Conservation (phyloP, 2,329 filamentous ascomycete species). For the Ilyonectria destructans region DNA sequence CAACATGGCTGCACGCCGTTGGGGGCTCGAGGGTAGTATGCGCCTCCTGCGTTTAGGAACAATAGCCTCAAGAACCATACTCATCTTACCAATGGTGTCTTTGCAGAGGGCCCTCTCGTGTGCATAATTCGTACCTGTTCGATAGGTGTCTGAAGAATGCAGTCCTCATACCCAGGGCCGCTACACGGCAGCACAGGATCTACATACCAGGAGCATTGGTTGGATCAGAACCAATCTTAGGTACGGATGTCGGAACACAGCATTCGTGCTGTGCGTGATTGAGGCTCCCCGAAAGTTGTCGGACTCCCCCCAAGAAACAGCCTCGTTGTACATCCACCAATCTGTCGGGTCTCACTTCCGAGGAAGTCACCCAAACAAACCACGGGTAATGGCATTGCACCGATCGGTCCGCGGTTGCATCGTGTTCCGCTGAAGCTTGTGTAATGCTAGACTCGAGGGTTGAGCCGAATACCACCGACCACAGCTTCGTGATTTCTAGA, state of each 20-base stretch:
- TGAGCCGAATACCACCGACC: not conserved
- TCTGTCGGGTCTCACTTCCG: not conserved
- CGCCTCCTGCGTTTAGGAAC: not conserved
- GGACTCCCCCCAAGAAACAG: not conserved
- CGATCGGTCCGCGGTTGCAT: slow-evolving; percentile 2
- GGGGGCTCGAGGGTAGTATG: slow-evolving; percentile 3
- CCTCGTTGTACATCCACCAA: not conserved
- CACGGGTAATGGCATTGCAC: not conserved
- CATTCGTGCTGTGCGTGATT: slow-evolving; percentile 8
- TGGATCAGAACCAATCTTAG: slow-evolving; percentile 20
- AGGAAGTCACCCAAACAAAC: not conserved
- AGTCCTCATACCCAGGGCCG: not conserved
- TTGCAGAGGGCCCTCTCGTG: not conserved
- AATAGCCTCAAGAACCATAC: not conserved
- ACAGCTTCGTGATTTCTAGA: not conserved
- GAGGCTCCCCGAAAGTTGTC: slow-evolving; percentile 26
- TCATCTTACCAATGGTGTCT: not conserved
- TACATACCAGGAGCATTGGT: not conserved
- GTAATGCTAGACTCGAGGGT: not conserved
- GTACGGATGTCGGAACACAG: slow-evolving; percentile 4
- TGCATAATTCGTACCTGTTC: not conserved
- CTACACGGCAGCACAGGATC: slow-evolving; percentile 11
- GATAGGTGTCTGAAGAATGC: slow-evolving; percentile 15
- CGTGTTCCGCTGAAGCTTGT: not conserved
- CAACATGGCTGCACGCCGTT: slow-evolving; percentile 14